phyloP scores from a whole-genome alignment of 805 yeast genomes.

The Tetrapisispora pingtungensis region DNA sequence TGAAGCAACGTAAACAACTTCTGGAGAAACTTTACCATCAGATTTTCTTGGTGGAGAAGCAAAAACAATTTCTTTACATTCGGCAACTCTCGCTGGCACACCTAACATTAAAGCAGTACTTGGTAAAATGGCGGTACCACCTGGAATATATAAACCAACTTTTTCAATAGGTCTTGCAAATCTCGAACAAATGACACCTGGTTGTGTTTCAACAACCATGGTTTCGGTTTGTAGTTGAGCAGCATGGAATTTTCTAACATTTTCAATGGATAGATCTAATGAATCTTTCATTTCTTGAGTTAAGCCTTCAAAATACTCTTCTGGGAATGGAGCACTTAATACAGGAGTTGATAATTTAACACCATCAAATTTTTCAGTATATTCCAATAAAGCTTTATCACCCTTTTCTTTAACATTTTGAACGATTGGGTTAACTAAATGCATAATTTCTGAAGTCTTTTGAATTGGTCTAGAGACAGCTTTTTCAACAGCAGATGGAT shows the following conservation, averaged over 20 bases:
- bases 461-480: slow-evolving; percentile 93
- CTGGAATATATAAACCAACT: slow-evolving; percentile 95
- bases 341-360: slow-evolving; percentile 66
- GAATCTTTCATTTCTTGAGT: slow-evolving; percentile 70
- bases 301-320: slow-evolving; percentile 59
- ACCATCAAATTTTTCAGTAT: slow-evolving; percentile 84
- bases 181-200: slow-evolving; percentile 90
- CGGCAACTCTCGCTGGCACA: slow-evolving; percentile 97
- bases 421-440: slow-evolving; percentile 82
- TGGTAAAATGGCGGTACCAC: slow-evolving; percentile 97
- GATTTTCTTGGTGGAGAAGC: slow-evolving; percentile 89
- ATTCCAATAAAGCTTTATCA: slow-evolving; percentile 79
- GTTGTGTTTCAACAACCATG: slow-evolving; percentile 79
- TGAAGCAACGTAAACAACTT: slow-evolving; percentile 94
- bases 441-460: slow-evolving; percentile 85
- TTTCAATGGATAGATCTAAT: slow-evolving; percentile 79
- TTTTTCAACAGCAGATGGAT: slow-evolving; percentile 36
- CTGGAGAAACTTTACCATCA: slow-evolving; percentile 91
- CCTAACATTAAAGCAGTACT: slow-evolving; percentile 97
- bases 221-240: slow-evolving; percentile 77
- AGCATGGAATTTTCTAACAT: slow-evolving; percentile 83
- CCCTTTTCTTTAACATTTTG: slow-evolving; percentile 68
- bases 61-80: slow-evolving; percentile 80
- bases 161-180: slow-evolving; percentile 90
- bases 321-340: slow-evolving; percentile 78